Base-by-base conservation (phyloP, 768 basidiomycete species). In the Lentinula aciculospora region DNA sequence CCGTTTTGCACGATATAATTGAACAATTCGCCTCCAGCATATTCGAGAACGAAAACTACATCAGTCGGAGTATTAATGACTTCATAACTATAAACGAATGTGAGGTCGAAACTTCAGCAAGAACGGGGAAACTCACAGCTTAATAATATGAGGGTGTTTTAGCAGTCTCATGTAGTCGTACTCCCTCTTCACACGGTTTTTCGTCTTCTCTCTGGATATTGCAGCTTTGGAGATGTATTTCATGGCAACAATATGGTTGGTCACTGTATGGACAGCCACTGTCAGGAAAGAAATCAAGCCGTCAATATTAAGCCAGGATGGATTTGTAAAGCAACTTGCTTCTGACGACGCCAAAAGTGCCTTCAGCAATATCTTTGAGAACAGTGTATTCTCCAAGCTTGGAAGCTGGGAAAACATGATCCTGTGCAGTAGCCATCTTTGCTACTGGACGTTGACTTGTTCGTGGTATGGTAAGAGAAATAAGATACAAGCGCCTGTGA, bases 281-380 rank as follows among this genome's bases (percentile, higher is more conserved):
- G 62, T 31, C n/a, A 58, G 49, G 31, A 46, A 4, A 31, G 3
- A 28, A n/a, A 27, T 36, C 13, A 32, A 37, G 27, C 53, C 32
- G 58, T 31, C 59, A 34, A 25, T 25, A 60, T 63, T 62, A 62
- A 64, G 58, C 61, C 44, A 57, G 57, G 36, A 48, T 44, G 17
- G n/a, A 8, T 23, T 37, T 55, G 21, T 47, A 49, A 31, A 17
- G 23, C 17, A 21, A 84, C 93, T 71, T 72, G 97, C 96, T 92
- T 81, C 98, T 98, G 69, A 99, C 97, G 74, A 97, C 98, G 56
- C 96, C 97, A 76, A 98, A 99, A 10, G 93, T 96, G 3, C 97
- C 97, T 62, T 95, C 94, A 19, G 95, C 96, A 59, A 98, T 89
- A 62, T 95, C 94, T 58, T 83, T 73, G 56, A 88, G 82, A 58